A percentile compares a stretch with the other conserved stretches of the same genome.
Conservation (phyloP, 208 protist species). For the Leishmania major region DNA sequence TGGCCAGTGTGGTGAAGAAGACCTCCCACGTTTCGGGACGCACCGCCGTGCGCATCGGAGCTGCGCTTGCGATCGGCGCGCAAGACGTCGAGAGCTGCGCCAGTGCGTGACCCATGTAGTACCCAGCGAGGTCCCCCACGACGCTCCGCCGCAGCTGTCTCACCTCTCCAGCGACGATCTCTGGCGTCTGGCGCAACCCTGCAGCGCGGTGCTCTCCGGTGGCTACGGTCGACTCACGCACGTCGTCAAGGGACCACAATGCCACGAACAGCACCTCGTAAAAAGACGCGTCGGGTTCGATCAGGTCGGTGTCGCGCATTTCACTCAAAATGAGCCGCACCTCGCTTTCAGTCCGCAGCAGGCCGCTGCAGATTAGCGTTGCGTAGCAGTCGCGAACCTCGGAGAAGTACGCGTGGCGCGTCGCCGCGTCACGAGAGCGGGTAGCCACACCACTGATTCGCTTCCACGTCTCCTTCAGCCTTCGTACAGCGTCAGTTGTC, state of each 20-base stretch:
- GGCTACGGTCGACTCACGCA: neutral
- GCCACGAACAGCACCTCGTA: conserved; percentile 49
- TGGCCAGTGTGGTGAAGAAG: conserved; percentile 56
- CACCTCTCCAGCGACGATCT: conserved; percentile 33
- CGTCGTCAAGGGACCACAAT: conserved; percentile 15
- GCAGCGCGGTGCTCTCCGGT: neutral
- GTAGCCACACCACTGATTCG: conserved; percentile 4
- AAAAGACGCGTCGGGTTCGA: conserved; percentile 51
- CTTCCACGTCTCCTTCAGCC: conserved; percentile 38
- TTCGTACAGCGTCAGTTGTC: conserved; percentile 19
- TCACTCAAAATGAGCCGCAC: conserved; percentile 52
- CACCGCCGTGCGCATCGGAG: conserved; percentile 9
- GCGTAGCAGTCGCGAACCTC: conserved; percentile 55
- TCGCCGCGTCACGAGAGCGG: neutral
- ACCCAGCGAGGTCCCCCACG: conserved; percentile 52
- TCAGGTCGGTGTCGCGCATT: conserved; percentile 48
- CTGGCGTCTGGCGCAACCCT: neutral
- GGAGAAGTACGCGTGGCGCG: conserved; percentile 3
- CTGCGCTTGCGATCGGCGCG: neutral
- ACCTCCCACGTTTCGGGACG: conserved; percentile 51
- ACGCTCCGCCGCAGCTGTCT: conserved; percentile 25
- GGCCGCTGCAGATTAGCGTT: conserved; percentile 43
- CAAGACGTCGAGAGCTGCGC: conserved; percentile 12
- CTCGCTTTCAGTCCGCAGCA: conserved; percentile 36
- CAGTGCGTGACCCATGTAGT: conserved; percentile 78